Evolutionary conservation across 2,329 filamentous ascomycete genomes (phyloP).

Genomic region (Fusarium caatingaense): DNA sequence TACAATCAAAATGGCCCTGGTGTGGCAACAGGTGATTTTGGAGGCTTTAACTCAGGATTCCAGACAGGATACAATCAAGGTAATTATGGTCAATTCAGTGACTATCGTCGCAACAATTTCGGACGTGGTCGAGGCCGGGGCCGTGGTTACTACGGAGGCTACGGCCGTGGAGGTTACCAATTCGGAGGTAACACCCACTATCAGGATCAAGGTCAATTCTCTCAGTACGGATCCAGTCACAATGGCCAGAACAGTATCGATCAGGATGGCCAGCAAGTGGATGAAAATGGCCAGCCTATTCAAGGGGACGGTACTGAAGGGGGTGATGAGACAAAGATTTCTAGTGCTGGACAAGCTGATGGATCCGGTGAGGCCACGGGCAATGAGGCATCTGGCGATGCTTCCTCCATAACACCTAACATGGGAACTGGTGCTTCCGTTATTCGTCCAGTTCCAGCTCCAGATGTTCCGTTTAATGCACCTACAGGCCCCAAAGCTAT

Average conservation of each 20-base stretch:
- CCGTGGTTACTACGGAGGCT: conserved; percentile 68
- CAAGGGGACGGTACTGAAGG: conserved; percentile 38
- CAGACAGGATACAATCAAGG: conserved; percentile 83
- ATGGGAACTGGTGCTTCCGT: conserved; percentile 25
- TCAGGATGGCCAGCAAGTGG: conserved; percentile 47
- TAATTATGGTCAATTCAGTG: conserved; percentile 87
- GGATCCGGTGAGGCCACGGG: conserved; percentile 48
- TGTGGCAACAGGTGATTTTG: conserved; percentile 84
- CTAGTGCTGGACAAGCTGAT: conserved; percentile 37
- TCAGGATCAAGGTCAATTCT: conserved; percentile 50
- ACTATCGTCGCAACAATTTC: conserved; percentile 77
- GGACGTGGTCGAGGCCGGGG: conserved; percentile 74
- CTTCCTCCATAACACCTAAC: conserved; percentile 39
- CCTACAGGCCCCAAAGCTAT: conserved; percentile 95
- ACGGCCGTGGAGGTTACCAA: conserved; percentile 67
- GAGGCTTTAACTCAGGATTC: conserved; percentile 81
- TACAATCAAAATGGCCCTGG: conserved; percentile 87
- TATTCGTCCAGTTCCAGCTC: conserved; percentile 50
- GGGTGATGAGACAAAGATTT: conserved; percentile 23
- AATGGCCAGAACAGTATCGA: conserved; percentile 40
- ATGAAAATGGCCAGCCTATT: conserved; percentile 55
- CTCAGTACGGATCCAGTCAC: conserved; percentile 45
- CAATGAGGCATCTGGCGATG: conserved; percentile 44
- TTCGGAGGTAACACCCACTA: conserved; percentile 55
- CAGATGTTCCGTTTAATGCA: conserved; percentile 72